These are phyloP conservation scores for Lathyrus tuberosus DNA, from an alignment of 306 rosid genomes.

Conservation along the genomic window DNA sequence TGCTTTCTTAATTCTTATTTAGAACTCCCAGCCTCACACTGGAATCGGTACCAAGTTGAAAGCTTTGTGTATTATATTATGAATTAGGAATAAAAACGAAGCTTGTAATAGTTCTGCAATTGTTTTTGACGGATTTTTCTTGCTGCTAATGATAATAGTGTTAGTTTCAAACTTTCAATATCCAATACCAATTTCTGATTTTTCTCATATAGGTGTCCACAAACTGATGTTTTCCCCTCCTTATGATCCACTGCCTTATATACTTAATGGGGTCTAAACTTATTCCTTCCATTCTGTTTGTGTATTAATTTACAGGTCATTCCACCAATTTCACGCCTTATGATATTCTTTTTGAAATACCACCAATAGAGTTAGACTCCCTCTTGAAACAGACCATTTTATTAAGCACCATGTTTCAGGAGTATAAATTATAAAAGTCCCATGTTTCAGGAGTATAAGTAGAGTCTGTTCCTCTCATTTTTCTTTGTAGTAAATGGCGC, in stretches of 20 bases:
- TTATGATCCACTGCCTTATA: not conserved
- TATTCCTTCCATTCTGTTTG: slow-evolving; percentile 19
- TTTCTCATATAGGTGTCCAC: not conserved
- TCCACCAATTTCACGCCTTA: not conserved
- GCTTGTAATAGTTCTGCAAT: slow-evolving; percentile 16
- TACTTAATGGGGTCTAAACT: not conserved
- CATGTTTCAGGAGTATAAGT: not conserved
- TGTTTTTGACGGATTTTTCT: slow-evolving; percentile 8
- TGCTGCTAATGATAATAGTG: not conserved
- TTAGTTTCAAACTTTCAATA: slow-evolving; percentile 18
- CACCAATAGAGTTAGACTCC: not conserved
- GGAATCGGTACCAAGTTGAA: slow-evolving; percentile 7
- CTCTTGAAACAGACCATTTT: not conserved
- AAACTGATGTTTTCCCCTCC: not conserved
- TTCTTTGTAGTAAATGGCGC: not conserved
- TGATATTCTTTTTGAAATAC: slow-evolving; percentile 18
- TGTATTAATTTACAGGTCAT: slow-evolving; percentile 1
- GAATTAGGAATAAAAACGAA: not conserved
- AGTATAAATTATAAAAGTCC: not conserved
- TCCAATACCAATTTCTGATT: not conserved
- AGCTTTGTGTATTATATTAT: slow-evolving; percentile 2
- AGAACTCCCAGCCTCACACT: slow-evolving; percentile 4
- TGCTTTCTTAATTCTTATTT: not conserved
- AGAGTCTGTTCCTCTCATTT: slow-evolving; percentile 1
- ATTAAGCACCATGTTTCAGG: not conserved